A percentile compares a stretch with the other conserved stretches of the same genome.
phyloP scores from a whole-genome alignment of 1,284 basidiomycete genomes.

The Microstroma glucosiphilum region DNA sequence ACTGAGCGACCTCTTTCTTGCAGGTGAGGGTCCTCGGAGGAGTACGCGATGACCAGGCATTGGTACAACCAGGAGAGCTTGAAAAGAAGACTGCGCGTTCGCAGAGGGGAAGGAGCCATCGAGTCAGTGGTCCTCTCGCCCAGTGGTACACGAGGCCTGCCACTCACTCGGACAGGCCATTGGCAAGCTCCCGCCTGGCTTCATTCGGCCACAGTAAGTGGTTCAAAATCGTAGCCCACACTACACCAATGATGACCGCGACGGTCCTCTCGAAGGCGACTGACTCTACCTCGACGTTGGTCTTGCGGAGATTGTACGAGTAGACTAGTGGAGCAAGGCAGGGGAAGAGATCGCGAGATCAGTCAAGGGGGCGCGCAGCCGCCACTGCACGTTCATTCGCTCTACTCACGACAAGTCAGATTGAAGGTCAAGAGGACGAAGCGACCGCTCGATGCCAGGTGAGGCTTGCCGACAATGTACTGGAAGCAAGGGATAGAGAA shows the following conservation, averaged over 20 bases:
- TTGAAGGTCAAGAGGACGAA: slow-evolving; percentile 62
- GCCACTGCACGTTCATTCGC: too few species aligned
- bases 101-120: slow-evolving; percentile 6
- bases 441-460: slow-evolving; percentile 38
- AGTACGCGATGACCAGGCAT: slow-evolving; percentile 38
- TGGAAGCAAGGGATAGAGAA: slow-evolving; percentile 93
- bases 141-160: slow-evolving; percentile 17
- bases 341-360: slow-evolving; percentile 9
- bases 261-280: slow-evolving; percentile 72
- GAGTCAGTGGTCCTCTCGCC: slow-evolving; percentile 1
- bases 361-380: not conserved
- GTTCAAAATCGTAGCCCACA: slow-evolving; percentile 82
- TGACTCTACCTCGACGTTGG: slow-evolving; percentile 63
- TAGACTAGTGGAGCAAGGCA: slow-evolving; percentile 52
- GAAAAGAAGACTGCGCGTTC: slow-evolving; percentile 28
- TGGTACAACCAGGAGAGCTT: slow-evolving; percentile 44
- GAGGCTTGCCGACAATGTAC: slow-evolving; percentile 66
- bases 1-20: slow-evolving; percentile 9
- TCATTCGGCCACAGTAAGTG: slow-evolving; percentile 92
- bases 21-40: slow-evolving; percentile 9
- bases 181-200: slow-evolving; percentile 76
- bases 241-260: slow-evolving; percentile 76
- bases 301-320: slow-evolving; percentile 68
- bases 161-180: slow-evolving; percentile 73
- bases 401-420: slow-evolving; percentile 62